These are phyloP conservation scores for Penicillium coffeae DNA, from an alignment of 495 filamentous ascomycete species.

Conservation along the genomic window DNA sequence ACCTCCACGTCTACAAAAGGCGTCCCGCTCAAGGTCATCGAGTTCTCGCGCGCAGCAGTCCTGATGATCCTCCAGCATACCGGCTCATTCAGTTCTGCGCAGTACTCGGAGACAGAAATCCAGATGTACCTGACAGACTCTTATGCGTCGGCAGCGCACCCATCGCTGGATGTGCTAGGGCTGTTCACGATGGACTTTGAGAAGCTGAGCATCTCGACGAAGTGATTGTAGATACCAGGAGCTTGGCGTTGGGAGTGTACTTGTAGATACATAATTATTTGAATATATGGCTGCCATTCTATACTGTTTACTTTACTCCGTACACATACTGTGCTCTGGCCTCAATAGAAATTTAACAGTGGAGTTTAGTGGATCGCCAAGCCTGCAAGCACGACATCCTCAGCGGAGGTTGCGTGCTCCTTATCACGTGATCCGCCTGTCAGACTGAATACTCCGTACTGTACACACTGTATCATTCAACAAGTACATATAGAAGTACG, in stretches of 20 bases:
- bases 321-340: neutral
- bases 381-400: slow-evolving; percentile 20
- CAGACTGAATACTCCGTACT: neutral
- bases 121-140: slow-evolving; percentile 29
- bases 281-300: no score
- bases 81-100: slow-evolving; percentile 32
- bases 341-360: no score
- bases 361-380: neutral
- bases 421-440: slow-evolving; percentile 19
- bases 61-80: slow-evolving; percentile 51
- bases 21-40: slow-evolving; percentile 25
- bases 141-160: slow-evolving; percentile 20
- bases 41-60: slow-evolving; percentile 47
- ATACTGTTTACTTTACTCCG: no score
- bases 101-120: slow-evolving; percentile 32
- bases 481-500: no score
- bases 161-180: slow-evolving; percentile 19
- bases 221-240: slow-evolving; percentile 21
- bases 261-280: no score
- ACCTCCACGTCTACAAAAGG: slow-evolving; percentile 11
- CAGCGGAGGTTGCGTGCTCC: slow-evolving; percentile 26
- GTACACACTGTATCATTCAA: no score
- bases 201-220: slow-evolving; percentile 38
- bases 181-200: slow-evolving; percentile 41
- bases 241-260: no score